Percentiles rank a stretch among this genome's conserved stretches.
These are phyloP conservation scores for Rhodotorula graminis DNA, from an alignment of 768 basidiomycete genomes.

Conservation along the genomic window DNA sequence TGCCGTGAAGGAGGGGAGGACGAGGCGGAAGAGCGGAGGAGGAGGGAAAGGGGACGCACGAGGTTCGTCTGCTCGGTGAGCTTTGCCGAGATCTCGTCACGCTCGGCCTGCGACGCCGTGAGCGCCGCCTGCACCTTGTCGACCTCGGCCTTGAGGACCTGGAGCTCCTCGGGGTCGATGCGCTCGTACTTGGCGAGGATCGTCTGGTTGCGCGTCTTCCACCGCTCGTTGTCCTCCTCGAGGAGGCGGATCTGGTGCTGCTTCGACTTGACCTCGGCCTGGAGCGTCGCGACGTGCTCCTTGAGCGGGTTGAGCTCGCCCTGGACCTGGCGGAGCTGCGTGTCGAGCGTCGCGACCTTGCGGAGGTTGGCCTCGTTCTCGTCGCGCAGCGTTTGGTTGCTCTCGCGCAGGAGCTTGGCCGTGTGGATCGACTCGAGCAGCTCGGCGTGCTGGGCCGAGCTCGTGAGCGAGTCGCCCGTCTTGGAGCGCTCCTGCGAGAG, in stretches of 20 bases:
- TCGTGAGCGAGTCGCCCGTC: constrained; percentile 64
- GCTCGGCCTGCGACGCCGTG: constrained; percentile 20
- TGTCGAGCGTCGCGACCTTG: constrained; percentile 51
- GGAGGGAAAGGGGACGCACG: neutral
- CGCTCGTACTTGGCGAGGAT: constrained; percentile 85
- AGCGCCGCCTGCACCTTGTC: constrained; percentile 34
- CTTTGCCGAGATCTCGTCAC: neutral
- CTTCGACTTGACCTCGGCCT: constrained; percentile 70
- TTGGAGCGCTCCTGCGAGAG: constrained; percentile 67
- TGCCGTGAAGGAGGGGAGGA: neutral
- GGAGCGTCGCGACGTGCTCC: constrained; percentile 61
- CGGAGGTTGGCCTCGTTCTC: constrained; percentile 69
- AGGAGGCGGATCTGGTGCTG: constrained; percentile 63
- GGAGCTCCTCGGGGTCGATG: constrained; percentile 78
- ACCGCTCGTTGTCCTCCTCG: constrained; percentile 69
- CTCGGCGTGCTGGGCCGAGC: constrained; percentile 74
- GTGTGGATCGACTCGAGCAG: constrained; percentile 81
- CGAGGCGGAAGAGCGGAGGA: neutral
- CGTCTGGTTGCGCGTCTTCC: constrained; percentile 79
- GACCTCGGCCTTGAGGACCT: constrained; percentile 66
- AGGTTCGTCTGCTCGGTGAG: constrained; percentile 27
- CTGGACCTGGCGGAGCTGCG: constrained; percentile 59
- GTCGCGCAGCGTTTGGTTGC: constrained; percentile 75
- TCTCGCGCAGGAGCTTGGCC: constrained; percentile 77
- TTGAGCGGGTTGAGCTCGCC: constrained; percentile 68